Percentiles rank a stretch among this genome's conserved stretches.
Evolutionary conservation across 495 filamentous ascomycete species (phyloP).

Genomic region (Neurospora sublineolata): DNA sequence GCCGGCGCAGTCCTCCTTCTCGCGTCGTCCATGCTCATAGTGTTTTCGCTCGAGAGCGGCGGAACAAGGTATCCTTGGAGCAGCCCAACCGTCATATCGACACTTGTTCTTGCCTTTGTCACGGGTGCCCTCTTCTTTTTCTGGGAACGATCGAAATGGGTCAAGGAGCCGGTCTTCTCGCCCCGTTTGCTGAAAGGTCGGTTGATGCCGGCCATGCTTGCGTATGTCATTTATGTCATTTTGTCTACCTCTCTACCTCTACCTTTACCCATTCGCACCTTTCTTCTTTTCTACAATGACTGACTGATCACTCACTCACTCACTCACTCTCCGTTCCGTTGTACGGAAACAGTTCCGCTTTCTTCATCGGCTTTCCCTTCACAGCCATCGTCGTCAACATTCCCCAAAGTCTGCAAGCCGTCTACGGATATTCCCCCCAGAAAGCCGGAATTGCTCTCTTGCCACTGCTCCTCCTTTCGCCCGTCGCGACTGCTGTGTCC

Average conservation of each 20-base stretch:
- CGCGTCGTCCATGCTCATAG: slow-evolving; percentile 15
- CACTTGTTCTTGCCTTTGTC: slow-evolving; percentile 11
- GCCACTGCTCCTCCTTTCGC: slow-evolving; percentile 28
- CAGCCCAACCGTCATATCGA: slow-evolving; percentile 14
- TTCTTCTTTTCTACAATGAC: not conserved
- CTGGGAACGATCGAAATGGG: slow-evolving; percentile 16
- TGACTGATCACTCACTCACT: not conserved
- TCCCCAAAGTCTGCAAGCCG: slow-evolving; percentile 20
- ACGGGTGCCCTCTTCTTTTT: slow-evolving; percentile 14
- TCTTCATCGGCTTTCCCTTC: slow-evolving; percentile 21
- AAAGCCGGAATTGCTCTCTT: slow-evolving; percentile 25
- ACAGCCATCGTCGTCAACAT: slow-evolving; percentile 18
- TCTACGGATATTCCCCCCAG: slow-evolving; percentile 13
- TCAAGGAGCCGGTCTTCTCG: slow-evolving; percentile 22
- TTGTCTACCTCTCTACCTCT: not conserved
- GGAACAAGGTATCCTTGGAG: slow-evolving; percentile 10
- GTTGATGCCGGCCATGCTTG: slow-evolving; percentile 10
- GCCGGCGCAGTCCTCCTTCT: slow-evolving; percentile 15
- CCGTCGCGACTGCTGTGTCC: slow-evolving; percentile 26
- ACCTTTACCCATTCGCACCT: not conserved
- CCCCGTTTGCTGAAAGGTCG: slow-evolving; percentile 15
- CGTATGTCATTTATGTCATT: not conserved
- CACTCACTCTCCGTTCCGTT: no score
- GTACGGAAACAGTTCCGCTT: not conserved
- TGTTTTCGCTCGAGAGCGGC: slow-evolving; percentile 23